Base-by-base conservation (phyloP, 805 yeast genomes). In the Clavispora carvajalis region DNA sequence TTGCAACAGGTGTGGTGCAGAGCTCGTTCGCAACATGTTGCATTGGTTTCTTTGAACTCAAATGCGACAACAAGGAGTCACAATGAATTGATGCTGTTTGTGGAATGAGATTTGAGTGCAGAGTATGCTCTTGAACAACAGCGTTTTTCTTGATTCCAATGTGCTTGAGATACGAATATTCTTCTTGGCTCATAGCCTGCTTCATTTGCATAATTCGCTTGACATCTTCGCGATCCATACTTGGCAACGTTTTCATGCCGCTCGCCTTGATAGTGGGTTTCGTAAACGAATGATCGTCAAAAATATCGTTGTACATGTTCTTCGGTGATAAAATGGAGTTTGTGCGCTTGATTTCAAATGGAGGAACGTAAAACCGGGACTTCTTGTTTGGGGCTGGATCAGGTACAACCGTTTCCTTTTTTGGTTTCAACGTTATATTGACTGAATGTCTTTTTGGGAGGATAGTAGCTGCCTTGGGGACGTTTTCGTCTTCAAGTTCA, bases 201-300 rank as follows among this genome's bases (percentile, higher is more conserved):
- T 67, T 68, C 38, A 58, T 42, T 17, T 53, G 54, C 49, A 48
- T 47, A 25, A 71, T 69, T 41, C 60, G 57, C 47, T 65, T 60
- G 8, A 71, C 69, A 39, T 71, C 76, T 33, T 67, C 67, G 12
- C 62, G 57, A 43, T 70, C 73, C 75, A 71, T 71, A 46, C 75
- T 70, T 35, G 77, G 76, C 34, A 71, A 59, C 2, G 75, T 70
- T 41, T 64, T 69, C 74, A 71, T 71, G 12, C 76, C 76, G 22
- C 53, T 55, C n/a, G 71, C 54, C 41, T 58, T 62, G 18, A 71
- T 71, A 5, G 76, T 71, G n/a, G 68, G 60, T 39, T 43, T 40
- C 5, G 43, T 42, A 23, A 45, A 43, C 18, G 53, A 39, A 6
- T 48, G 48, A 40, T 64, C 69, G 16, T 58, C 62, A 41, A 64